Percentiles rank a stretch among this genome's conserved stretches.
phyloP scores from a whole-genome alignment of 129 eudicot genomes.

The Arctium lappa region DNA sequence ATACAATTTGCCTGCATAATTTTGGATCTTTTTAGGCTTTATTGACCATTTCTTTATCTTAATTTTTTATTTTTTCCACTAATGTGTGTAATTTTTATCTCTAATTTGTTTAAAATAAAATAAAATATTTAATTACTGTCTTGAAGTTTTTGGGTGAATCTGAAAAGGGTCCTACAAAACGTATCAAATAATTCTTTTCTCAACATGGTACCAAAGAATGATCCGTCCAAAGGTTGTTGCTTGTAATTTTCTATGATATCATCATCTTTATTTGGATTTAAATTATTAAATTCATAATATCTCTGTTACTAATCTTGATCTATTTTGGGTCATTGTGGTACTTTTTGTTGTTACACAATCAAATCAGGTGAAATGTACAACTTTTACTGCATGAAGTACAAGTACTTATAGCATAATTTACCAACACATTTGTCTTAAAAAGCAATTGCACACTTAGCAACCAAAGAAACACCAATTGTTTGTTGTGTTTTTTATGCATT shows the following conservation, averaged over 20 bases:
- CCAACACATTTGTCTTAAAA: not conserved
- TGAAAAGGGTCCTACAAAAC: conserved; percentile 26
- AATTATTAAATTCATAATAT: not conserved
- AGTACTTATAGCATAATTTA: not conserved
- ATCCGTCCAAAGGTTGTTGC: conserved; percentile 13
- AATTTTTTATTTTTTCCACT: conserved; percentile 7
- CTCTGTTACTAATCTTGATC: not conserved
- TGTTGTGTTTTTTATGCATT: not conserved
- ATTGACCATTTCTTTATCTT: conserved; percentile 10
- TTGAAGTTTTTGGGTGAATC: conserved; percentile 15
- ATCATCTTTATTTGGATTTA: conserved; percentile 12
- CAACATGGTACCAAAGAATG: conserved; percentile 25
- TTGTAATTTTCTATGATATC: conserved; percentile 10
- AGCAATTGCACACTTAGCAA: not conserved
- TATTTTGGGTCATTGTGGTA: not conserved
- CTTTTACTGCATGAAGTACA: conserved; percentile 2
- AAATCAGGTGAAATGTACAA: conserved; percentile 2
- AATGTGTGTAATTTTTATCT: conserved; percentile 10
- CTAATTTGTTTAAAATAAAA: not conserved
- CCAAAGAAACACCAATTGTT: not conserved
- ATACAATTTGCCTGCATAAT: conserved; percentile 2
- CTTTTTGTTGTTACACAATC: not conserved
- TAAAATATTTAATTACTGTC: conserved; percentile 6
- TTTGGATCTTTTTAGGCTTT: conserved; percentile 20
- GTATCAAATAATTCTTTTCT: conserved; percentile 15